Evolutionary conservation across 2,329 filamentous ascomycete species (phyloP), one percentile per base, ranked within the genome.

Genomic region (Trichoderma arundinaceum): DNA sequence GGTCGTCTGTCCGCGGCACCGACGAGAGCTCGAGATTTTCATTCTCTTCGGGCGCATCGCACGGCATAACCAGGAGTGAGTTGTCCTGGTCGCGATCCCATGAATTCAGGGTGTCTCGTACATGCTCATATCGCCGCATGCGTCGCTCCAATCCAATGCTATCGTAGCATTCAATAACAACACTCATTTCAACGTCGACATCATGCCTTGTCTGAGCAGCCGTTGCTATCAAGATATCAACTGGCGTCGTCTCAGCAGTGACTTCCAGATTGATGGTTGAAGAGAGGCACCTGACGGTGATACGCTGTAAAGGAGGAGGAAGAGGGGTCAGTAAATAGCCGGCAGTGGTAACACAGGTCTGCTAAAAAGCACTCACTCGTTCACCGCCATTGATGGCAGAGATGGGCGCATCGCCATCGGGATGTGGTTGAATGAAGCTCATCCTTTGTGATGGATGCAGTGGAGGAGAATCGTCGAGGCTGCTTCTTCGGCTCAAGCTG

Each of bases 101-200:
- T 0, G 93, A 96, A 75, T 96, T 96, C 84, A 97, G 86, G 22
- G 97, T 86, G 72, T 97, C 92, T 67, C 92, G 87, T 38, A 98
- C 85, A 68, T 87, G 88, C 79, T 98, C 94, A 74, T 97, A 97
- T 44, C 88, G 89, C 46, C 94, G 90, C 32, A 98, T 79, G 0
- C 91, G 90, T 44, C 94, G 88, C 75, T 96, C 91, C 1, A 98
- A 82, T 35, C 92, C 92, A 1, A 95, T 84, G 51, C 88, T 84
- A 19, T 83, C 80, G 75, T 93, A 97, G 19, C 85, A 87, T 76
- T 98, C 94, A 17, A 93, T 77, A 10, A 97, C 76, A n/a, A 95
- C 83, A 60, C 89, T 90, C 12, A 83, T 85, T 10, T 84, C 80
- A 0, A 88, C 83, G 68, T 89, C 84, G 67, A 96, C 88, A 5